Conservation (phyloP, 202 grass and related monocot species). For the Bolboschoenoplectus hybrid region DNA sequence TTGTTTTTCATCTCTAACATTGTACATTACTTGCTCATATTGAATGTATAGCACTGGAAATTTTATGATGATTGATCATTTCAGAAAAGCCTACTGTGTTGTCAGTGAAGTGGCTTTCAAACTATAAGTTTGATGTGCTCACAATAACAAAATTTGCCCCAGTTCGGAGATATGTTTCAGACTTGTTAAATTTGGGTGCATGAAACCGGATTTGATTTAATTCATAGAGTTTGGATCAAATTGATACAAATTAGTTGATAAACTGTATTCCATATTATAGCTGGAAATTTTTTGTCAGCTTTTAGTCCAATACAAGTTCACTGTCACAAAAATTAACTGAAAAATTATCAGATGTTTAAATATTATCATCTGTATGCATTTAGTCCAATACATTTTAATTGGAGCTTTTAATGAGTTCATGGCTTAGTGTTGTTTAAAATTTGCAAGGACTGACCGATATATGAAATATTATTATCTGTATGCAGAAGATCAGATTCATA, state of each 20-base stretch:
- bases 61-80: background rate
- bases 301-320: background rate
- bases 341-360: too few relatives aligned
- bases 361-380: too few relatives aligned
- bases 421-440: background rate
- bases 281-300: background rate
- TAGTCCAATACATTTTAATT: background rate
- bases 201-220: background rate
- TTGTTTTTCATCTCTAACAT: slow-evolving; percentile 44
- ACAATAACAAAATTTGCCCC: too few relatives aligned
- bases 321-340: background rate
- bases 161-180: background rate
- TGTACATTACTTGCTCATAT: slow-evolving; percentile 1
- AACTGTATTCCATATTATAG: background rate
- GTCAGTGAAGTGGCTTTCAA: too few relatives aligned
- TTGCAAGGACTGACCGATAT: background rate
- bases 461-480: too few relatives aligned
- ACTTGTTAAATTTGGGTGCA: background rate
- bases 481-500: too few relatives aligned
- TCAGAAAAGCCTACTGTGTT: background rate
- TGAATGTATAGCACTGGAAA: slow-evolving; percentile 2
- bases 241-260: background rate
- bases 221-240: background rate
- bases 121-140: too few relatives aligned
- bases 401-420: background rate